Conservation (phyloP, 768 basidiomycete genomes). For the Harrya chromipes region DNA sequence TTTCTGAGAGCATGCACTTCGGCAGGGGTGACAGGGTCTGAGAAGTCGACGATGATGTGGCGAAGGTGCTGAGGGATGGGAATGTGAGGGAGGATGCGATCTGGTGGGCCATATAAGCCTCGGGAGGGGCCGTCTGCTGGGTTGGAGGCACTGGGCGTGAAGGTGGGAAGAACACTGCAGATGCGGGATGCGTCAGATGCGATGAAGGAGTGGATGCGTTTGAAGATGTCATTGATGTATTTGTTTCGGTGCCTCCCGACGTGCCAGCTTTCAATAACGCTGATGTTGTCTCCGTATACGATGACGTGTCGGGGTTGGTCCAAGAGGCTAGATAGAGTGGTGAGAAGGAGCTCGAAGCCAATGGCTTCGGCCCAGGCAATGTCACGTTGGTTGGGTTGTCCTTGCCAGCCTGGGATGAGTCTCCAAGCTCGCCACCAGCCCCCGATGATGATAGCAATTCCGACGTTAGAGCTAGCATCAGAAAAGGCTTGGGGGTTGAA, state of each 20-base stretch:
- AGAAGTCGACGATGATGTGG: neutral
- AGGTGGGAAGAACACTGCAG: neutral
- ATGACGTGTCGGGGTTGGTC: neutral
- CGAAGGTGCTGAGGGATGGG: neutral
- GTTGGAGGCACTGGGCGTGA: conserved; percentile 2
- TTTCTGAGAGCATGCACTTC: neutral
- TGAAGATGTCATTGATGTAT: conserved; percentile 15
- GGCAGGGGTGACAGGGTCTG: neutral
- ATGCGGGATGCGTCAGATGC: neutral
- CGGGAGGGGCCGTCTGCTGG: conserved; percentile 18
- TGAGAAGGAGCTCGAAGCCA: neutral
- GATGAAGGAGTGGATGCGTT: neutral
- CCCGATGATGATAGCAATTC: conserved; percentile 1
- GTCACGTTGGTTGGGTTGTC: neutral
- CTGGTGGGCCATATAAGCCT: neutral
- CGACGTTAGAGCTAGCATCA: conserved; percentile 6
- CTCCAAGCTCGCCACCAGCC: neutral
- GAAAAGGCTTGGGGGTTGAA: neutral
- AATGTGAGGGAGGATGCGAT: conserved; percentile 7
- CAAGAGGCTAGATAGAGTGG: neutral
- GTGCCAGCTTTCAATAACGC: conserved; percentile 19
- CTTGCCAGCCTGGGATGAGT: conserved; percentile 13
- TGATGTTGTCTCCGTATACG: conserved; percentile 13
- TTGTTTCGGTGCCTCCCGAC: conserved; percentile 1
- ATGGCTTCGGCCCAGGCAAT: conserved; percentile 25